Base-by-base conservation (phyloP, 75 land plant species). In the Pinus tabuliformis region DNA sequence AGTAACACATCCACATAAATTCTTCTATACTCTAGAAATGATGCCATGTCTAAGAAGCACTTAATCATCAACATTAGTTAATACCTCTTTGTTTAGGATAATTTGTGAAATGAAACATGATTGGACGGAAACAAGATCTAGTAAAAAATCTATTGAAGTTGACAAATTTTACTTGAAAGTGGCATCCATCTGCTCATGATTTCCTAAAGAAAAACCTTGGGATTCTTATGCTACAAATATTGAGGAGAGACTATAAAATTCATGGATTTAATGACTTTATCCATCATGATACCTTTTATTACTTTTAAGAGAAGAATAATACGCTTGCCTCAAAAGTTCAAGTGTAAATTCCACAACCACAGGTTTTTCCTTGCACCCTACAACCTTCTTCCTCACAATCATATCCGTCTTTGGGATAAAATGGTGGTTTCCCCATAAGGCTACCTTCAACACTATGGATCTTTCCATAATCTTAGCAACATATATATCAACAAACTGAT, bases 171-270 rank as follows among this genome's bases (percentile, higher is more conserved):
- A 64, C 90, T 86, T 18, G 89, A 87, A 22, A 93, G 77, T n/a
- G 99, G 94, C 75, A 93, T 89, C 99, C 99, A 96, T 28, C 90
- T 80, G 75, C 90, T 89, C 94, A 96, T 86, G 28, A 96, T 89
- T 36, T 92, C 78, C 66, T 93, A 91, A 42, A 92, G 86, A 65
- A 93, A 91, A 76, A 83, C 74, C 63, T 90, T 91, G 2, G 89
- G 86, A 60, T 93, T 94, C 85, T 83, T 91, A 61, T 93, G 82
- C 66, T 91, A 91, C 75, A 93, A 80, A 33, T 96, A 94, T 12
- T 92, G 89, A 52, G 88, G 49, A 18, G 98, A 86, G 20, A 93
- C 77, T 4, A 79, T 76, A 74, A 95, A 85, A 76, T 92, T 93
- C 82, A 93, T 91, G 4, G 89, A 63, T 65, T 89, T 90, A 56